These are phyloP conservation scores for Sporobolomyces pararoseus DNA, from an alignment of 768 basidiomycete genomes.

Conservation along the genomic window DNA sequence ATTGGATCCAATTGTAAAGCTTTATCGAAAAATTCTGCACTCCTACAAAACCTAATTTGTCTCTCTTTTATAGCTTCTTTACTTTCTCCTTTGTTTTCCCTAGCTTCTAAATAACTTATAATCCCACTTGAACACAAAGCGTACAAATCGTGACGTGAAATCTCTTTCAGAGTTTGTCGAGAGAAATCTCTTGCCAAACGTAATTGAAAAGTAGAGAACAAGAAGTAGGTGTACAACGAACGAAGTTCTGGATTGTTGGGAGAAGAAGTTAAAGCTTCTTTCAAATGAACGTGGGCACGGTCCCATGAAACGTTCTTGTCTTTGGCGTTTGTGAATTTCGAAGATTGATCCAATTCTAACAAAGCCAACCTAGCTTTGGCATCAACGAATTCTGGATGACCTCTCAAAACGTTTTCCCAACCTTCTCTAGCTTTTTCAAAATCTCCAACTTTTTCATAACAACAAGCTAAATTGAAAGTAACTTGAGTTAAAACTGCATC, in stretches of 20 bases:
- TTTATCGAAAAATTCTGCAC: slow-evolving; percentile 89
- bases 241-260: slow-evolving; percentile 77
- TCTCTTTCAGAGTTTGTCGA: slow-evolving; percentile 77
- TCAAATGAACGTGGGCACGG: slow-evolving; percentile 81
- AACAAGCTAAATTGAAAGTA: slow-evolving; percentile 84
- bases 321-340: too few species aligned
- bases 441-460: slow-evolving; percentile 81
- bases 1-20: slow-evolving; percentile 76
- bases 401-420: slow-evolving; percentile 69
- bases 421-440: slow-evolving; percentile 71
- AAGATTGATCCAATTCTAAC: slow-evolving; percentile 56
- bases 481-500: slow-evolving; percentile 77
- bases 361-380: slow-evolving; percentile 89
- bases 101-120: slow-evolving; percentile 77
- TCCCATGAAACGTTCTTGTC: too few species aligned
- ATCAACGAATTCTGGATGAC: slow-evolving; percentile 93
- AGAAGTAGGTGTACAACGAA: slow-evolving; percentile 88
- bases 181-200: slow-evolving; percentile 81
- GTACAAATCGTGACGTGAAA: slow-evolving; percentile 82
- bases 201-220: slow-evolving; percentile 75
- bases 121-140: slow-evolving; percentile 84
- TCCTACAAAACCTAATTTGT: slow-evolving; percentile 68
- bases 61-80: slow-evolving; percentile 62
- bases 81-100: slow-evolving; percentile 57
- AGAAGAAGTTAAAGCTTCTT: slow-evolving; percentile 78